A percentile compares a stretch with the other conserved stretches of the same genome.
These are phyloP conservation scores for Candida khao-thaluensis DNA, from an alignment of 805 yeast genomes.

Conservation along the genomic window DNA sequence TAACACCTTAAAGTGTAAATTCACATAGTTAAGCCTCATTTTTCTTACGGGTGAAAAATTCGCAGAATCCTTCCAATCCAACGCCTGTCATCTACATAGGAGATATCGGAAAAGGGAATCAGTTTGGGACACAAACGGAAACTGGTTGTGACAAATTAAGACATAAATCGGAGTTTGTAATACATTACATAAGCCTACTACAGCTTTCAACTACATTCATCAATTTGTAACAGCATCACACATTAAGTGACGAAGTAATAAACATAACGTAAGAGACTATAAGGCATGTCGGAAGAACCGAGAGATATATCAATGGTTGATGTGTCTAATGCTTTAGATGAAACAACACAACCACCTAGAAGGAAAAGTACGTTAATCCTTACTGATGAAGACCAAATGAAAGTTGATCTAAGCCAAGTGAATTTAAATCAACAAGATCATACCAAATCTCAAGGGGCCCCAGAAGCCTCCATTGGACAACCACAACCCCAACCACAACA, in stretches of 20 bases:
- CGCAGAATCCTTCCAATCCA: conserved; percentile 2
- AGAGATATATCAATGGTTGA: conserved; percentile 45
- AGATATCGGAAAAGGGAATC: background rate
- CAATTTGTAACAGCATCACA: too few species aligned
- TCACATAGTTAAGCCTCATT: too few species aligned
- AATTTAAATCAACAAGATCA: conserved; percentile 14
- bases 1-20: too few species aligned
- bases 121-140: background rate
- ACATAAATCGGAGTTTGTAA: too few species aligned
- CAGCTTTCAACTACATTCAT: too few species aligned
- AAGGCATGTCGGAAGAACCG: conserved; percentile 9
- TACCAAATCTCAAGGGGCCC: conserved; percentile 12
- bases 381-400: conserved; percentile 62
- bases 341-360: conserved; percentile 34
- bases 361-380: conserved; percentile 72
- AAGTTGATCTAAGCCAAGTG: conserved; percentile 27
- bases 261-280: too few species aligned
- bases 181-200: too few species aligned
- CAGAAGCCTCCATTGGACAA: conserved; percentile 12
- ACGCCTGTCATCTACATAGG: conserved; percentile 6
- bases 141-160: too few species aligned
- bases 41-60: conserved; percentile 1
- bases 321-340: conserved; percentile 32
- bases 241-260: too few species aligned
- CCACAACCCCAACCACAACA: conserved; percentile 18